These are phyloP conservation scores for Blastobotrys proliferans DNA, from an alignment of 1,139 yeast species.

Conservation along the genomic window DNA sequence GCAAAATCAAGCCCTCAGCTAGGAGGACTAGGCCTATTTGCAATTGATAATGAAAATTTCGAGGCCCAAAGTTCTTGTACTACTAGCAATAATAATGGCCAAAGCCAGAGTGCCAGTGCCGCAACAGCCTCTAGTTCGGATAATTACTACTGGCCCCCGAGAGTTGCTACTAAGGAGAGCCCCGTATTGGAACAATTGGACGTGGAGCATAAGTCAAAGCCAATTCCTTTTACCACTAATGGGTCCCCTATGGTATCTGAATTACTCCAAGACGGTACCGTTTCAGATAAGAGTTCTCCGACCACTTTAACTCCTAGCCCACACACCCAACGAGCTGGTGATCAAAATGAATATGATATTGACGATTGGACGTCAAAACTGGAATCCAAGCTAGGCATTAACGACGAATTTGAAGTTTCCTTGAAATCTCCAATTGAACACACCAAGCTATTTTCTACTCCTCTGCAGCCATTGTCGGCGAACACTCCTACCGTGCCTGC, in stretches of 20 bases:
- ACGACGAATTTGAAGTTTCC: conserved; percentile 13
- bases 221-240: conserved; percentile 1
- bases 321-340: not conserved
- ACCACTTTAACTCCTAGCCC: not conserved
- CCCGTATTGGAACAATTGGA: conserved; percentile 5
- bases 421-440: conserved; percentile 9
- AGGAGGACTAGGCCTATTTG: not conserved
- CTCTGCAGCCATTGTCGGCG: conserved; percentile 9
- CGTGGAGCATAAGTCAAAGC: not conserved
- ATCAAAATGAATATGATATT: conserved; percentile 4
- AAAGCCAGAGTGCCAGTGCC: not conserved
- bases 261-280: conserved; percentile 5
- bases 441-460: not conserved
- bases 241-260: conserved; percentile 3
- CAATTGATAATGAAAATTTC: conserved; percentile 8
- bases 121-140: not conserved
- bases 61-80: not conserved
- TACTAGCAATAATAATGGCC: not conserved
- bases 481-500: too few species aligned
- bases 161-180: too few species aligned
- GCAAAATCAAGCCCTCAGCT: not conserved
- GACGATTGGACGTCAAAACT: conserved; percentile 13
- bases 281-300: not conserved
- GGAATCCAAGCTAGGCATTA: conserved; percentile 13
- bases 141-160: too few species aligned